phyloP scores from a whole-genome alignment of 495 filamentous ascomycete species.

The Daldinia decipiens region DNA sequence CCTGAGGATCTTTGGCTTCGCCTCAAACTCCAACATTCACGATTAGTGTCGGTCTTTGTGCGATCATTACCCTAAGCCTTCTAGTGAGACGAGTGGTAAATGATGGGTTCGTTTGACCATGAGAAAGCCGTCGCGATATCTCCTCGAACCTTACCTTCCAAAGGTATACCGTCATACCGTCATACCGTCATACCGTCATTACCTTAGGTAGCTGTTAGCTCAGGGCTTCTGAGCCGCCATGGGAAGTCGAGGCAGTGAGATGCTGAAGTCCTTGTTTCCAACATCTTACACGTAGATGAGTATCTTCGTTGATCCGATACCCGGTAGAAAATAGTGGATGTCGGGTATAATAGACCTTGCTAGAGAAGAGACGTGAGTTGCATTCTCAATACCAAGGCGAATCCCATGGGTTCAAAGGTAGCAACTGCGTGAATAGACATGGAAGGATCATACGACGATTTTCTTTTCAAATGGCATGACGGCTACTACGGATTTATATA shows the following conservation, averaged over 20 bases:
- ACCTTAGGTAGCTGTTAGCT: not conserved
- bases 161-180: not conserved
- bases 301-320: constrained; percentile 1
- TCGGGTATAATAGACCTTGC: not conserved
- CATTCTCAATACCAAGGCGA: constrained; percentile 27
- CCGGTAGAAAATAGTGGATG: constrained; percentile 15
- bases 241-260: not conserved
- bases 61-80: constrained; percentile 32
- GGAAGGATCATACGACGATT: constrained; percentile 40
- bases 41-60: constrained; percentile 8
- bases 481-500: constrained; percentile 40
- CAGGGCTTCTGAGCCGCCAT: not conserved
- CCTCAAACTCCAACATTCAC: constrained; percentile 18
- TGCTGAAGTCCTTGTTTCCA: not conserved
- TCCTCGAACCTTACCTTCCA: not conserved
- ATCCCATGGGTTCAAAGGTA: constrained; percentile 1
- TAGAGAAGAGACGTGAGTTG: constrained; percentile 9
- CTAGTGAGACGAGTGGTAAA: constrained; percentile 34
- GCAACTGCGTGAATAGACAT: constrained; percentile 16
- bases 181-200: not conserved
- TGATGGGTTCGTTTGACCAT: constrained; percentile 22
- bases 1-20: constrained; percentile 24
- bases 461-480: constrained; percentile 33
- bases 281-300: not conserved
- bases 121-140: not conserved